Evolutionary conservation across 257 asterid species (phyloP), one percentile per base, ranked within the genome.

Genomic region (Eustoma russellianum): DNA sequence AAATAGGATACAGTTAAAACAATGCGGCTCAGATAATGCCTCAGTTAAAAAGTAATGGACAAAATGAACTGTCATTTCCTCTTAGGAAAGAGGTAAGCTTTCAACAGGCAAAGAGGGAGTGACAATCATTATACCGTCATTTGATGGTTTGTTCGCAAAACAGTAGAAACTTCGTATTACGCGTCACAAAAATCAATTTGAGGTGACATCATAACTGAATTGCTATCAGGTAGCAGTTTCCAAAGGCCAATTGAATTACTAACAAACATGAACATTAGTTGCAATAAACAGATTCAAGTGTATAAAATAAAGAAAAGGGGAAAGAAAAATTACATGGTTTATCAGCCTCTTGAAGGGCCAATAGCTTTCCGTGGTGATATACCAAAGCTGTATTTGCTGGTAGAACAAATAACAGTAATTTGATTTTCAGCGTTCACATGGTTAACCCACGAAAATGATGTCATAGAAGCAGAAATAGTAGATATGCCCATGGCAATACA

Each of bases 301-400:
- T 28, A 12, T 6, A 13, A 18, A 5, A 7, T 28, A 17, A 41
- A 5, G 52, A 52, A 40, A 57, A 40, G n/a, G 46, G 57, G 47
- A 61, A 54, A 46, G 46, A 64, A 60, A 75, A 56, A 83, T 78
- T 80, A 91, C 98, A 91, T 66, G 98, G 98, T 77, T 91, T 91
- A 74, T 91, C 96, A 33, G 57, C 95, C 75, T 91, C 98, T 33
- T 68, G 61, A 65, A 91, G 98, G 48, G 95, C 98, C 80, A 86
- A 69, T 61, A 91, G 96, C 82, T 87, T 83, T 70, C 92, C 92
- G 33, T 91, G 82, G 74, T 91, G 98, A 77, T 87, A 91, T 64
- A 80, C 53, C 41, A 91, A 61, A 57, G 96, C 96, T 18, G 98
- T 91, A 74, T 91, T 91, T 66, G 89, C 98, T 91, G 92, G 55